phyloP scores from a whole-genome alignment of 2,329 filamentous ascomycete genomes.

The Botryosphaeria agaves region DNA sequence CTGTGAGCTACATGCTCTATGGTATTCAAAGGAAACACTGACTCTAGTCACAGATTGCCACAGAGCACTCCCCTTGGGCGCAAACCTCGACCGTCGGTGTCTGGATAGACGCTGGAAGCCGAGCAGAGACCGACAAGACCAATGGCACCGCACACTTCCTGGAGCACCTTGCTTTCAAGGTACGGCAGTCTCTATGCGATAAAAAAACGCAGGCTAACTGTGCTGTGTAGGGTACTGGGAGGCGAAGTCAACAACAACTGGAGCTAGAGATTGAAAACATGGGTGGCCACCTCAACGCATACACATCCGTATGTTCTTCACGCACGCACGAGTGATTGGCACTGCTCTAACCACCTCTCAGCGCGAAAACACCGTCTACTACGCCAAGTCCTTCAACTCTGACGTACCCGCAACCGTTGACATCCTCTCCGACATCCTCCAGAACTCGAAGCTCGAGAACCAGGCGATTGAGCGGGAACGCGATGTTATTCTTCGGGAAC shows the following conservation, averaged over 20 bases:
- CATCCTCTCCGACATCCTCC: conserved; percentile 96
- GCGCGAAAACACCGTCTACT: conserved; percentile 99
- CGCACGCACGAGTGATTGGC: neutral
- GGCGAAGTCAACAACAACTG: conserved; percentile 88
- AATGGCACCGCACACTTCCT: conserved; percentile 99
- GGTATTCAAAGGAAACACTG: conserved; percentile 14
- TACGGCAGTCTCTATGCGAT: conserved; percentile 21
- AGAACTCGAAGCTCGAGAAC: conserved; percentile 95
- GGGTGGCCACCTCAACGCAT: conserved; percentile 97
- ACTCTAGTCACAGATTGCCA: conserved; percentile 55
- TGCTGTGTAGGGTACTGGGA: conserved; percentile 59
- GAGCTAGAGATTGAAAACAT: conserved; percentile 99
- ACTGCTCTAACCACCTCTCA: conserved; percentile 11
- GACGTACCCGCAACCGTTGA: conserved; percentile 94
- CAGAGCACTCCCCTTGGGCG: conserved; percentile 94
- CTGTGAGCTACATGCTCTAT: conserved; percentile 37
- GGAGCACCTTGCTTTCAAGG: conserved; percentile 99
- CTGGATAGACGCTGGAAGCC: conserved; percentile 97
- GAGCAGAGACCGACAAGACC: conserved; percentile 94
- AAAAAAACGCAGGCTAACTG: conserved; percentile 7
- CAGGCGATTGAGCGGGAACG: conserved; percentile 91
- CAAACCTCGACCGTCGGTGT: conserved; percentile 97
- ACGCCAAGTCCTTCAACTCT: conserved; percentile 97
- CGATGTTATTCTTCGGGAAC: conserved; percentile 95
- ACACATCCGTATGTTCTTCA: conserved; percentile 72